phyloP scores from a whole-genome alignment of 139 green algal genomes.

The Picochlorum sp. region DNA sequence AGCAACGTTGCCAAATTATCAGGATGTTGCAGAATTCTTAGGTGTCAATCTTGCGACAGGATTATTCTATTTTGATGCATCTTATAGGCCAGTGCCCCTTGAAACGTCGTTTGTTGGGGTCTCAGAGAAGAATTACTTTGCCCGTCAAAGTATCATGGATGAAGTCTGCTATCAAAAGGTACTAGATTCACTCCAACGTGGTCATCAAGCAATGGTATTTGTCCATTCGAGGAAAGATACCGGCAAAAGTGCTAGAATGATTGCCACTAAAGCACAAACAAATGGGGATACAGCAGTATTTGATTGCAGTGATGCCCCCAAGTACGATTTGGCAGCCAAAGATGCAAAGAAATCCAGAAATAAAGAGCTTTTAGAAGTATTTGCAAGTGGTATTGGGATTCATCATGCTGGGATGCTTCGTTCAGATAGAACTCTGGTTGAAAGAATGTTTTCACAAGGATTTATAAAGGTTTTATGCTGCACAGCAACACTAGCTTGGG shows the following conservation, averaged over 20 bases:
- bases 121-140: constrained; percentile 73
- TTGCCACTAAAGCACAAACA: constrained; percentile 53
- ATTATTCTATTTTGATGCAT: constrained; percentile 94
- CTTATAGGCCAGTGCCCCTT: constrained; percentile 90
- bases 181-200: constrained; percentile 60
- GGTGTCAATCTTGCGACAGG: constrained; percentile 53
- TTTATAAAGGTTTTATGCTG: constrained; percentile 88
- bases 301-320: constrained; percentile 36
- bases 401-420: constrained; percentile 98
- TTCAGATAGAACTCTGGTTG: constrained; percentile 77
- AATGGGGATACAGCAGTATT: constrained; percentile 51
- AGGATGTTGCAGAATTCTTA: constrained; percentile 90
- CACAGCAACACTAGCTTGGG: constrained; percentile 96
- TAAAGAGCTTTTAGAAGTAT: constrained; percentile 78
- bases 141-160: constrained; percentile 70
- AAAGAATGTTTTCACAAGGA: constrained; percentile 81
- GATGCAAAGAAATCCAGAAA: constrained; percentile 82
- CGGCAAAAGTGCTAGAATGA: constrained; percentile 76
- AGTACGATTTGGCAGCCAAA: constrained; percentile 29
- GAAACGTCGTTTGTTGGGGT: constrained; percentile 87
- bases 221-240: constrained; percentile 97
- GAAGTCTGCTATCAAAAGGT: constrained; percentile 89
- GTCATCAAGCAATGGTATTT: constrained; percentile 98
- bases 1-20: constrained; percentile 95
- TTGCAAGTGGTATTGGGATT: constrained; percentile 78